Percentiles rank a stretch among this genome's conserved stretches.
These are phyloP conservation scores for Smittium culicis DNA, from an alignment of 371 early-diverging fungal genomes.

Conservation along the genomic window DNA sequence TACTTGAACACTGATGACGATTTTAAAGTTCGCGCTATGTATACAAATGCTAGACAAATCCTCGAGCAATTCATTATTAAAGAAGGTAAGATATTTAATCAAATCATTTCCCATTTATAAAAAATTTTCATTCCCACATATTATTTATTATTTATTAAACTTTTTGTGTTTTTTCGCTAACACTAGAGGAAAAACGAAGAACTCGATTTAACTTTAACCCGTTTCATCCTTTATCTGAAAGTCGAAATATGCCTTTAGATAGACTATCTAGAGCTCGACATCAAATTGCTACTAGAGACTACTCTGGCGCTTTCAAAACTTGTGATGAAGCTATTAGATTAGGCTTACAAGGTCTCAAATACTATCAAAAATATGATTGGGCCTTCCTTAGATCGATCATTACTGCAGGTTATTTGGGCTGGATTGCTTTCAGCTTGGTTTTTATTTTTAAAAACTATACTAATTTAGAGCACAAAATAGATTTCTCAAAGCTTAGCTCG, in stretches of 20 bases:
- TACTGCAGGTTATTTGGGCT: conserved; percentile 78
- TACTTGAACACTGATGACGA: conserved; percentile 53
- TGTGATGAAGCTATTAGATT: conserved; percentile 44
- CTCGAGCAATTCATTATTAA: conserved; percentile 72
- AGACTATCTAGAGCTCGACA: conserved; percentile 41
- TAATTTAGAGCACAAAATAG: background rate
- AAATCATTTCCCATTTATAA: background rate
- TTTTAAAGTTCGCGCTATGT: conserved; percentile 53
- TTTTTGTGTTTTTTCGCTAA: background rate
- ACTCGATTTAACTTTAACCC: conserved; percentile 65
- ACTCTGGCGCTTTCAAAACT: conserved; percentile 44
- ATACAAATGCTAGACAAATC: conserved; percentile 73
- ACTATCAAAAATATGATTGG: conserved; percentile 95
- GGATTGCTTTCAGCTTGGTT: conserved; percentile 71
- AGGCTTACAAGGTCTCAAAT: conserved; percentile 71
- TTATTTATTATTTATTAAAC: no score
- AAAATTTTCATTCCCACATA: background rate
- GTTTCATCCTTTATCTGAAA: conserved; percentile 41
- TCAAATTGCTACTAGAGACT: conserved; percentile 42
- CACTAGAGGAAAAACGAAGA: conserved; percentile 45
- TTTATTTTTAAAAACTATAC: conserved; percentile 40
- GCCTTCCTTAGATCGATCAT: conserved; percentile 69
- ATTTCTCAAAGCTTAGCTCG: background rate
- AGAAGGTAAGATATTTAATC: conserved; percentile 22
- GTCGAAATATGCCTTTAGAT: conserved; percentile 35